Evolutionary conservation across 2,329 filamentous ascomycete species (phyloP).

Genomic region (Teratosphaeria gauchensis): DNA sequence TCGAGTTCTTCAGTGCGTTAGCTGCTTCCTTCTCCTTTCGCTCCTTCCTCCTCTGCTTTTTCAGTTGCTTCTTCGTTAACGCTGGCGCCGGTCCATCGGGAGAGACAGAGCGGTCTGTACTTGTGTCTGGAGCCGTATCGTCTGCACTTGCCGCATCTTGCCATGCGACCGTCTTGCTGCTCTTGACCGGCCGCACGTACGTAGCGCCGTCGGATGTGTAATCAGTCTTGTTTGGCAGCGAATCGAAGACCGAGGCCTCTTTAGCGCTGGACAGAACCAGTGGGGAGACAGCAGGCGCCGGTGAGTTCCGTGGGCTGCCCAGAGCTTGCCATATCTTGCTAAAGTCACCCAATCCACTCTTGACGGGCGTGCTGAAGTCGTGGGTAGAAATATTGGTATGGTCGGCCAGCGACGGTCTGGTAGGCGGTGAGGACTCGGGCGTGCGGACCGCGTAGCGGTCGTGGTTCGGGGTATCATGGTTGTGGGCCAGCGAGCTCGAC

Average conservation of each 20-base stretch:
- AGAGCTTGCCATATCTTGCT: conserved; percentile 36
- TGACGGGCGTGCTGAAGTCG: conserved; percentile 8
- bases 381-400: conserved; percentile 5
- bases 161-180: conserved; percentile 1
- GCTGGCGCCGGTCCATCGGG: conserved; percentile 8
- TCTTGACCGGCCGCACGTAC: conserved; percentile 10
- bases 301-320: conserved; percentile 22
- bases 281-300: conserved; percentile 1
- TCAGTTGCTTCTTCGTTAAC: conserved; percentile 28
- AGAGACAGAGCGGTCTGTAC: conserved; percentile 11
- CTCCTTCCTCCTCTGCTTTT: conserved; percentile 27
- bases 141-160: conserved; percentile 15
- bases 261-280: neutral
- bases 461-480: conserved; percentile 3
- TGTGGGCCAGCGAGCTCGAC: conserved; percentile 23
- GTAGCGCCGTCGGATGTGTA: conserved; percentile 38
- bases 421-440: neutral
- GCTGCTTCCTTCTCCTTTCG: conserved; percentile 17
- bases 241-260: neutral
- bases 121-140: conserved; percentile 6
- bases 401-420: neutral
- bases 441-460: conserved; percentile 3
- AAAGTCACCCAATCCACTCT: conserved; percentile 34
- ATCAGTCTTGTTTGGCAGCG: conserved; percentile 19
- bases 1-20: conserved; percentile 14